Conservation (phyloP, 345 rosid species). For the Boechera divaricarpa region DNA sequence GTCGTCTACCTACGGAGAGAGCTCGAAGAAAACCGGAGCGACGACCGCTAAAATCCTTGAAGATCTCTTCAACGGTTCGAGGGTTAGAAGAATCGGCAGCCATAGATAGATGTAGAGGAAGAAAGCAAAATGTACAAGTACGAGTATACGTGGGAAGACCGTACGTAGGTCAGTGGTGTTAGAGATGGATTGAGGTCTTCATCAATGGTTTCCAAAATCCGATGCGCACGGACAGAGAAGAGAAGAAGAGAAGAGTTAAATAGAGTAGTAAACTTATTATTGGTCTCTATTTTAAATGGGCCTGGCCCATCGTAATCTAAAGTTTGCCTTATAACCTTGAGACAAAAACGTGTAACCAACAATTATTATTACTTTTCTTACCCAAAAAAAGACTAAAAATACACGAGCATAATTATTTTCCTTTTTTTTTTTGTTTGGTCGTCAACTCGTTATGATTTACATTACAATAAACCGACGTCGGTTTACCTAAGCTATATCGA, state of each 20-base stretch:
- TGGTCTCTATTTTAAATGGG: slow-evolving; percentile 20
- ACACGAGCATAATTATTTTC: no score
- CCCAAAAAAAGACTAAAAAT: no score
- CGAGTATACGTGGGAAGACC: background rate
- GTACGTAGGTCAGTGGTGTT: slow-evolving; percentile 15
- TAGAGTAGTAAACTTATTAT: background rate
- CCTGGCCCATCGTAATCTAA: slow-evolving; percentile 7
- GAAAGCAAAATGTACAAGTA: background rate
- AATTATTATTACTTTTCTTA: no score
- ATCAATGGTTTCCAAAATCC: slow-evolving; percentile 39
- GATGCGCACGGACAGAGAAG: background rate
- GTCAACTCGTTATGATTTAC: no score
- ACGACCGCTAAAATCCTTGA: slow-evolving; percentile 69
- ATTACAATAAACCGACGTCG: no score
- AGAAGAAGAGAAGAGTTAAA: background rate
- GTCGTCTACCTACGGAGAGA: slow-evolving; percentile 64
- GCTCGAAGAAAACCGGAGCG: slow-evolving; percentile 84
- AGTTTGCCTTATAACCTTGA: no score
- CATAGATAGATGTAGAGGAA: slow-evolving; percentile 21
- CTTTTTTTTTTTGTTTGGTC: no score
- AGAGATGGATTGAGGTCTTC: slow-evolving; percentile 32
- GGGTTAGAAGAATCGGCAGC: slow-evolving; percentile 61
- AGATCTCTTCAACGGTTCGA: slow-evolving; percentile 82
- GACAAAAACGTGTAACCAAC: no score
- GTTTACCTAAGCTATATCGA: no score